Conservation (phyloP, 768 basidiomycete genomes). For the Lyophyllum atratum region DNA sequence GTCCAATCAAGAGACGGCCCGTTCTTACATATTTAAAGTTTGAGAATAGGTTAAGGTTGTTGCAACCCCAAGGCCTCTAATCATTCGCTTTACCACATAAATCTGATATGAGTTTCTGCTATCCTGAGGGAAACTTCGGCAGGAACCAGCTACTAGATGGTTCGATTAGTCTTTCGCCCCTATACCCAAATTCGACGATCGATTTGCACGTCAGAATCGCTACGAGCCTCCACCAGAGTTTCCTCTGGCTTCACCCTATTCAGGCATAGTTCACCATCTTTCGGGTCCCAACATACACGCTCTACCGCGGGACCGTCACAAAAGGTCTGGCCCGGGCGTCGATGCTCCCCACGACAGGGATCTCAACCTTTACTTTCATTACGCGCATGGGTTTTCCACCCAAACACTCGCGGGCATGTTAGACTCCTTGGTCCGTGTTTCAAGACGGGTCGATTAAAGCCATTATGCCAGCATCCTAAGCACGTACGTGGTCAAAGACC, state of each 20-base stretch:
- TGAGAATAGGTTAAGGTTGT: conserved; percentile 30
- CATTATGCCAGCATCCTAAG: too few species aligned
- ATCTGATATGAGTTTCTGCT: neutral
- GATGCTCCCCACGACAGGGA: conserved; percentile 66
- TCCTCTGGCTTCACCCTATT: conserved; percentile 93
- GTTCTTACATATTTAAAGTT: conserved; percentile 87
- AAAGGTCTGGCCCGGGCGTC: conserved; percentile 75
- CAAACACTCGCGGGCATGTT: too few species aligned
- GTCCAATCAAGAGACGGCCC: conserved; percentile 69
- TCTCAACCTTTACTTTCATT: too few species aligned
- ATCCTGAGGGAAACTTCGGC: conserved; percentile 82
- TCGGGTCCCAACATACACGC: conserved; percentile 70
- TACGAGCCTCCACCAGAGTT: conserved; percentile 96
- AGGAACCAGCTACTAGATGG: conserved; percentile 66
- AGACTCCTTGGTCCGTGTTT: too few species aligned
- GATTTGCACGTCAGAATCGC: conserved; percentile 97
- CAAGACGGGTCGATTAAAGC: too few species aligned
- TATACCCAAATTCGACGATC: conserved; percentile 95
- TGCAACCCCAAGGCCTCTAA: conserved; percentile 46
- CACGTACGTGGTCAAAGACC: too few species aligned
- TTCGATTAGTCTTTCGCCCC: conserved; percentile 97
- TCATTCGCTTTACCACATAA: conserved; percentile 83
- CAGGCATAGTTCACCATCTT: conserved; percentile 80
- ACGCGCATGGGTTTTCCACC: too few species aligned
- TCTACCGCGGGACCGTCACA: conserved; percentile 78